Evolutionary conservation across 768 basidiomycete genomes (phyloP).

Genomic region (Leucogyrophana mollusca): DNA sequence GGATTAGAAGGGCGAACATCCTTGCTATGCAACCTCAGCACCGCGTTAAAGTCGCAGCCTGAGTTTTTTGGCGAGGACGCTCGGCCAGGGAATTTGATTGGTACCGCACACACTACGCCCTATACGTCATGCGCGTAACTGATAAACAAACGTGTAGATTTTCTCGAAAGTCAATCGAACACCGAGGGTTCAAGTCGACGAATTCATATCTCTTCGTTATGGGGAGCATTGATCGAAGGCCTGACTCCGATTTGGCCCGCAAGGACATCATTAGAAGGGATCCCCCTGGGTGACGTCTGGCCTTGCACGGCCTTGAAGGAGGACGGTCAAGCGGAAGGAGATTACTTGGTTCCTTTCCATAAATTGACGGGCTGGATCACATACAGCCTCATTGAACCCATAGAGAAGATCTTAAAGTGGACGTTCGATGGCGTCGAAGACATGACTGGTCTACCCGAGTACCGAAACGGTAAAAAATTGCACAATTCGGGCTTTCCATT

Average conservation of each 20-base stretch:
- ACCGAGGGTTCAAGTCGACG: slow-evolving; percentile 37
- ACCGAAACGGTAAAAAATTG: slow-evolving; percentile 74
- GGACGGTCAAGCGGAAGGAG: slow-evolving; percentile 43
- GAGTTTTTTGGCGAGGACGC: slow-evolving; percentile 72
- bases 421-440: slow-evolving; percentile 76
- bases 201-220: slow-evolving; percentile 75
- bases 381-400: slow-evolving; percentile 83
- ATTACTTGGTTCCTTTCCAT: slow-evolving; percentile 88
- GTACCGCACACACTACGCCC: slow-evolving; percentile 35
- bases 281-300: slow-evolving; percentile 93
- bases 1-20: slow-evolving; percentile 85
- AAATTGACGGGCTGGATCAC: slow-evolving; percentile 95
- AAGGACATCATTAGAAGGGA: slow-evolving; percentile 61
- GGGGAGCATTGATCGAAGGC: slow-evolving; percentile 79
- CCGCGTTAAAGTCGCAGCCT: slow-evolving; percentile 64
- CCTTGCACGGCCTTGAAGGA: slow-evolving; percentile 59
- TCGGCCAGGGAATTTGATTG: slow-evolving; percentile 80
- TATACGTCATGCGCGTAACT: slow-evolving; percentile 5
- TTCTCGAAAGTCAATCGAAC: slow-evolving; percentile 57
- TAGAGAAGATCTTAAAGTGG: slow-evolving; percentile 80
- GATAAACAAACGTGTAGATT: slow-evolving; percentile 45
- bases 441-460: slow-evolving; percentile 93
- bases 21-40: slow-evolving; percentile 70
- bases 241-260: slow-evolving; percentile 89
- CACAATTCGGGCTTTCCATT: neutral